phyloP scores from a whole-genome alignment of 371 early-diverging fungal species.

The Dinochytrium kinnereticum region DNA sequence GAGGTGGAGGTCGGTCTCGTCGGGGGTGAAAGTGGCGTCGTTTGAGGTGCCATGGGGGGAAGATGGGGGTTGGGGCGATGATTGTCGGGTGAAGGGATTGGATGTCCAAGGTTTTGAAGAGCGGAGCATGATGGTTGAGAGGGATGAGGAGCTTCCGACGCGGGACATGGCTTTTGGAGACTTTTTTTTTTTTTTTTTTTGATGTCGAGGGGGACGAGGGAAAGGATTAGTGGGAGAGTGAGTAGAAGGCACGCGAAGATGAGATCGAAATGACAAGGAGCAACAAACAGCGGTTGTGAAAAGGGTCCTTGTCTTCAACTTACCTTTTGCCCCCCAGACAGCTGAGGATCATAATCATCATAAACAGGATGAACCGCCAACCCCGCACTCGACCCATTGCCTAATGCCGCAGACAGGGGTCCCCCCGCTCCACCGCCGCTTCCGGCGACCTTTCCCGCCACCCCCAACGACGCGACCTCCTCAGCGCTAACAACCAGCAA shows the following conservation, averaged over 20 bases:
- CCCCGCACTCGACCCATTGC: not conserved
- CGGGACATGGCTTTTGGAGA: not conserved
- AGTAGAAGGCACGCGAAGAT: not conserved
- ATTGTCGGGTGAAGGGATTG: not conserved
- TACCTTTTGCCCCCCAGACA: not conserved
- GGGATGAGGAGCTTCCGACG: not conserved
- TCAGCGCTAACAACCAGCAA: conserved; percentile 17
- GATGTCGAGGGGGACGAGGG: too few relatives aligned
- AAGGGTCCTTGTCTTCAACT: too few relatives aligned
- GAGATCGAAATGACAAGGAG: not conserved
- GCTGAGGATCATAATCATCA: not conserved
- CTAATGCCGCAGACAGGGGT: too few relatives aligned
- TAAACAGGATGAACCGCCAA: not conserved
- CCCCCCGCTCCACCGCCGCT: too few relatives aligned
- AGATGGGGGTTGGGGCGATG: not conserved
- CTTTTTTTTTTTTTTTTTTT: too few relatives aligned
- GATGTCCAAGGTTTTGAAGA: not conserved
- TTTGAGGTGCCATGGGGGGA: not conserved
- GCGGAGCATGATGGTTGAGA: not conserved
- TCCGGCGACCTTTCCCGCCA: not conserved
- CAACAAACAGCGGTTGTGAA: not conserved
- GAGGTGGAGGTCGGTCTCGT: conserved; percentile 1
- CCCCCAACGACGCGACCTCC: conserved; percentile 6
- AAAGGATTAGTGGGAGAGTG: too few relatives aligned
- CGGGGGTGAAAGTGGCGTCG: too few relatives aligned